These are phyloP conservation scores for Grigorovia jiainica DNA, from an alignment of 805 yeast species.

Conservation along the genomic window DNA sequence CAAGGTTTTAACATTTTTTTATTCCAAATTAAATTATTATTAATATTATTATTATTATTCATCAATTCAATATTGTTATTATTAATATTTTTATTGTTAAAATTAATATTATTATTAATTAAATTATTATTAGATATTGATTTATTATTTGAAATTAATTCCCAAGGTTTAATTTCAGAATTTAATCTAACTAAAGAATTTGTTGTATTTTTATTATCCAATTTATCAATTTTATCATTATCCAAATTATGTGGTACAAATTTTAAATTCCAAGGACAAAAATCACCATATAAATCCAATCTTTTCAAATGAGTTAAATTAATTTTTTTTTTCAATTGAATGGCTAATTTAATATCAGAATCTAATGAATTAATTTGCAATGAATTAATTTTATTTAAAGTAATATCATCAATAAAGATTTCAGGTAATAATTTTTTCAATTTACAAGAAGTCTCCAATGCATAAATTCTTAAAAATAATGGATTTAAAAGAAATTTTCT, in stretches of 20 bases:
- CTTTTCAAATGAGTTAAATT: conserved; percentile 21
- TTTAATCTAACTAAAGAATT: conserved; percentile 18
- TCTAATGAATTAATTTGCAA: conserved; percentile 1
- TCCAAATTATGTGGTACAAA: conserved; percentile 9
- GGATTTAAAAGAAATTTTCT: conserved; percentile 22
- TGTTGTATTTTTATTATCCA: neutral
- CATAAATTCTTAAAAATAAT: conserved; percentile 23
- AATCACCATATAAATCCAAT: conserved; percentile 24
- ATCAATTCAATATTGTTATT: no score
- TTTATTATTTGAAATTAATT: neutral
- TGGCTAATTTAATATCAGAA: conserved; percentile 22
- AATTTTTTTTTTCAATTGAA: conserved; percentile 23
- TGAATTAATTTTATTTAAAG: conserved; percentile 14
- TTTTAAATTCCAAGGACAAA: conserved; percentile 18
- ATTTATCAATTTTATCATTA: neutral
- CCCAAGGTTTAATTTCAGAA: conserved; percentile 24
- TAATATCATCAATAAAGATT: conserved; percentile 23
- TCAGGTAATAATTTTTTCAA: conserved; percentile 21
- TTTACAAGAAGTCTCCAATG: conserved; percentile 21
- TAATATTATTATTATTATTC: no score
- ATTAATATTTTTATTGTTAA: no score
- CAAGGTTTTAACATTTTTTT: conserved; percentile 22
- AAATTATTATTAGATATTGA: conserved; percentile 2
- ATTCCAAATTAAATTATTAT: no score
- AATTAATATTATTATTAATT: no score